Percentiles rank a stretch among this genome's conserved stretches.
Conservation (phyloP, 306 rosid species). For the Dryas octopetala region DNA sequence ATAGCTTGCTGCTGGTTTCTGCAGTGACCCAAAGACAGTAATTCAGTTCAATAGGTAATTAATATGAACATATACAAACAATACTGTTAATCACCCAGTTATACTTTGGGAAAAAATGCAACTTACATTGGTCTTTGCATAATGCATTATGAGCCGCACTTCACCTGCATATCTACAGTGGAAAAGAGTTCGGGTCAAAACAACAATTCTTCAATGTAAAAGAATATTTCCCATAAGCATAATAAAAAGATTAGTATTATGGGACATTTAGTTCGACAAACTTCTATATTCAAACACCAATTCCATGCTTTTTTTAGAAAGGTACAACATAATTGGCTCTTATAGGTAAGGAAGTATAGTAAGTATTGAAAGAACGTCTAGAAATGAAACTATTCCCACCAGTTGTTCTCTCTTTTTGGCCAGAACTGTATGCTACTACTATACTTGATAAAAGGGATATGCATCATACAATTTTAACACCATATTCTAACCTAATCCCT, state of each 20-base stretch:
- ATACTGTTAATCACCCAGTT: neutral
- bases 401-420: neutral
- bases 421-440: neutral
- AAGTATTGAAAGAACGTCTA: neutral
- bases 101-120: conserved; percentile 3
- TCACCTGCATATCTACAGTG: conserved; percentile 49
- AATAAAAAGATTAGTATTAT: neutral
- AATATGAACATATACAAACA: neutral
- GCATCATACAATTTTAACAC: neutral
- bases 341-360: neutral
- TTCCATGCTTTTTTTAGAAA: neutral
- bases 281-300: neutral
- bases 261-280: neutral
- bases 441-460: neutral
- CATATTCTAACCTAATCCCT: neutral
- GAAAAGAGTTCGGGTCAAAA: conserved; percentile 9
- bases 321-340: neutral
- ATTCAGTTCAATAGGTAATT: neutral
- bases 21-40: conserved; percentile 21
- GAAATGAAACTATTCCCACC: neutral
- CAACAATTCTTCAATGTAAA: neutral
- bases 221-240: neutral
- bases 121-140: conserved; percentile 39
- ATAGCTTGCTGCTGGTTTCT: conserved; percentile 39
- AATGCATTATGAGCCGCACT: conserved; percentile 46